Conservation (phyloP, 306 rosid species). For the Neltuma alba region DNA sequence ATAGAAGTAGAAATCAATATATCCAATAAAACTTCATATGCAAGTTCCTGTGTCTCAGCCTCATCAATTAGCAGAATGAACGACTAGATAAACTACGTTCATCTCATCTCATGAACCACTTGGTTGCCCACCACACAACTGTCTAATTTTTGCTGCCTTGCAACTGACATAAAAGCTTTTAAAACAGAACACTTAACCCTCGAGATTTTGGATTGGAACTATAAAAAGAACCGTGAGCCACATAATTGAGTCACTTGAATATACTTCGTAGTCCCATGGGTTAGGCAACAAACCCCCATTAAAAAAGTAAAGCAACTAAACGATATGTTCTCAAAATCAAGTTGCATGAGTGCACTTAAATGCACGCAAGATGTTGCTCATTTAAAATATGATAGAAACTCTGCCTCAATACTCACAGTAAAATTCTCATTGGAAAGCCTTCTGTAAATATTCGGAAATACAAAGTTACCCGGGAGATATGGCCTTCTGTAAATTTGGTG, state of each 20-base stretch:
- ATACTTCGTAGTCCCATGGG: conserved; percentile 1
- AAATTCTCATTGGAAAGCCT: background rate
- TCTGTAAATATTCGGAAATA: background rate
- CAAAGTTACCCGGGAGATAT: conserved; percentile 6
- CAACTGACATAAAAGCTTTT: background rate
- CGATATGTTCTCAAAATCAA: conserved; percentile 9
- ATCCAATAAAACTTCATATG: background rate
- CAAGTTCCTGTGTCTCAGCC: background rate
- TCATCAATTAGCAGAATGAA: background rate
- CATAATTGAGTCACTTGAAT: background rate
- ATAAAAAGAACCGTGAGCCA: background rate
- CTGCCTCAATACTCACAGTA: background rate
- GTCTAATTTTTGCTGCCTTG: background rate
- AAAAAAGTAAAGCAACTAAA: background rate
- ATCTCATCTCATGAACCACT: background rate
- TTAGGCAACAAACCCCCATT: conserved; percentile 18
- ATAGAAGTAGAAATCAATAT: background rate
- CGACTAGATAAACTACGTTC: background rate
- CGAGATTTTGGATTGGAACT: background rate
- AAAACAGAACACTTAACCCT: background rate
- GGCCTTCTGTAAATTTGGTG: background rate
- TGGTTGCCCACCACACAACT: background rate
- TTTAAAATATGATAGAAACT: background rate
- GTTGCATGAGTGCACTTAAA: background rate
- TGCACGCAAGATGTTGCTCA: conserved; percentile 4